These are phyloP conservation scores for Escallonia herrerae DNA, from an alignment of 129 eudicot genomes.

Conservation along the genomic window DNA sequence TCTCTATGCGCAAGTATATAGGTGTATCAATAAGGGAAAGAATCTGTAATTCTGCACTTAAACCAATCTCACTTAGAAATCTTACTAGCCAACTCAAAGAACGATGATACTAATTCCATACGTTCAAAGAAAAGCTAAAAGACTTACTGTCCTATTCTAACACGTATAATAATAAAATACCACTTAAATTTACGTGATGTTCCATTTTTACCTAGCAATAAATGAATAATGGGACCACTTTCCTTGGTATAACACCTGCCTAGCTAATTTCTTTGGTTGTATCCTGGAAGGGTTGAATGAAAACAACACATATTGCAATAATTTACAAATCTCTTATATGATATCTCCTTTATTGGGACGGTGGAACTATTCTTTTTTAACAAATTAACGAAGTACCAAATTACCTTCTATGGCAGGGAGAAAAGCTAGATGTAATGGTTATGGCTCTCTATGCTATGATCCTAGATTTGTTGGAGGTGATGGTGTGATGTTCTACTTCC, in stretches of 20 bases:
- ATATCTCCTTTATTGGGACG: background rate
- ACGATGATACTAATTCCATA: no score
- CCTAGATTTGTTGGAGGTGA: slow-evolving; percentile 74
- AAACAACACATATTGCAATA: background rate
- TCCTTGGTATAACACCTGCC: background rate
- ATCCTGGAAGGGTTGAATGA: background rate
- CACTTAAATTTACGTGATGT: no score
- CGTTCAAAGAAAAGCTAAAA: no score
- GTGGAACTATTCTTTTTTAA: background rate
- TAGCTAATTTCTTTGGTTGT: background rate
- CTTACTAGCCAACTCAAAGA: background rate
- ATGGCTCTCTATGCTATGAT: slow-evolving; percentile 54
- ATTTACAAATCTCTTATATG: background rate
- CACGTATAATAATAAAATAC: no score
- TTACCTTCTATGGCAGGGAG: slow-evolving; percentile 35
- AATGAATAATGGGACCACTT: background rate
- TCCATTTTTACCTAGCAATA: no score
- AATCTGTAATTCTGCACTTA: background rate
- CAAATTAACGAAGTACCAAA: no score
- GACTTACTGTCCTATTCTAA: no score
- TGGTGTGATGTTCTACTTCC: slow-evolving; percentile 71
- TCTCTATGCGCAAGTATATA: background rate
- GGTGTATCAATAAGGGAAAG: background rate
- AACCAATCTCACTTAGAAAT: background rate
- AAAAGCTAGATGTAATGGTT: slow-evolving; percentile 37